Percentiles rank a stretch among this genome's conserved stretches.
Evolutionary conservation across 768 basidiomycete genomes (phyloP).

Genomic region (Podaxis mareebaensis): DNA sequence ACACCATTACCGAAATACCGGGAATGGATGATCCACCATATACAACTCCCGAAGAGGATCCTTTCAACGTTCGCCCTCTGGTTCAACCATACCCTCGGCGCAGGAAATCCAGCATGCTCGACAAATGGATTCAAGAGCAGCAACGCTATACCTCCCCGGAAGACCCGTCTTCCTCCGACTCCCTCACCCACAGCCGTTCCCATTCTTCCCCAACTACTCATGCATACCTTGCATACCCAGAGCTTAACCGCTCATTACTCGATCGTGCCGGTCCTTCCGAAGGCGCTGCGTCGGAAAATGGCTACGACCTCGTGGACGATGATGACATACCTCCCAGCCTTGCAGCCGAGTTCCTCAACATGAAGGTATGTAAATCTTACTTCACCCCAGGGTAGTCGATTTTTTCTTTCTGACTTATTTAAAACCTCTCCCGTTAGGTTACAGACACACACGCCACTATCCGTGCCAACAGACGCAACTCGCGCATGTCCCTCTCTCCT

Average conservation of each 20-base stretch:
- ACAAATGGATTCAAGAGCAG: constrained; percentile 57
- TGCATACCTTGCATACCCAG: constrained; percentile 45
- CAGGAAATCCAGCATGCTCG: constrained; percentile 49
- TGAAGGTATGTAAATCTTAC: constrained; percentile 5
- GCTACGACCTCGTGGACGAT: constrained; percentile 53
- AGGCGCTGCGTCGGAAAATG: constrained; percentile 33
- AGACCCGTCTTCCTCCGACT: constrained; percentile 6
- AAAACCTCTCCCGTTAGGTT: constrained; percentile 24
- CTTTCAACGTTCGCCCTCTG: constrained; percentile 43
- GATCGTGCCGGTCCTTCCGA: constrained; percentile 28
- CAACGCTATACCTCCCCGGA: constrained; percentile 23
- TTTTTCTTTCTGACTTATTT: background rate
- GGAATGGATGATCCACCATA: constrained; percentile 45
- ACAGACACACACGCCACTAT: constrained; percentile 34
- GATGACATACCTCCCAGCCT: constrained; percentile 44
- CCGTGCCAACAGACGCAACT: constrained; percentile 31
- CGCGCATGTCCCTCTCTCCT: constrained; percentile 36
- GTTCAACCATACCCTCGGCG: constrained; percentile 32
- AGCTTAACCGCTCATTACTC: constrained; percentile 28
- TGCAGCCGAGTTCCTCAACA: constrained; percentile 2
- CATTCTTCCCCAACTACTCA: constrained; percentile 30
- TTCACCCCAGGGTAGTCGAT: background rate
- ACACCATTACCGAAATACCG: constrained; percentile 14
- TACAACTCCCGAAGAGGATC: constrained; percentile 53
- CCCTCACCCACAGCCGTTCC: background rate